These are phyloP conservation scores for Sporothrix brasiliensis DNA, from an alignment of 2,329 filamentous ascomycete genomes.

Conservation along the genomic window DNA sequence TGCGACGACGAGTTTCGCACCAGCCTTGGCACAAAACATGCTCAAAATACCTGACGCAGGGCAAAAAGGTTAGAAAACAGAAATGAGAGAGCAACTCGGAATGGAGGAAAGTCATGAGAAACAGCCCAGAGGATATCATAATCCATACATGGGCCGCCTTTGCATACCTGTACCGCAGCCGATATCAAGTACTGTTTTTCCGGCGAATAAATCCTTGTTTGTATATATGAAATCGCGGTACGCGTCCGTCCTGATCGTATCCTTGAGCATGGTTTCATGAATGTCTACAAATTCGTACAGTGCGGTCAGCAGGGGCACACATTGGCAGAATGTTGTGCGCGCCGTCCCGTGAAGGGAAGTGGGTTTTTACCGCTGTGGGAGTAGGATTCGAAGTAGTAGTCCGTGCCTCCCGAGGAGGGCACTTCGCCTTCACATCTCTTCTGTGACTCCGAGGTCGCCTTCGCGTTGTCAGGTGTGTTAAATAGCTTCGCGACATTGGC, in stretches of 20 bases:
- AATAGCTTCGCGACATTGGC: conserved; percentile 19
- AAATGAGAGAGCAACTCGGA: not conserved
- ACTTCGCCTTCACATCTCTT: conserved; percentile 38
- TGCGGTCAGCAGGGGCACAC: not conserved
- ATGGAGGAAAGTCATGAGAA: not conserved
- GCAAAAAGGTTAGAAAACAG: not conserved
- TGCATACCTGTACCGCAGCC: conserved; percentile 71
- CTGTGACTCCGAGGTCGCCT: conserved; percentile 34
- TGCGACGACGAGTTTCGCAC: conserved; percentile 81
- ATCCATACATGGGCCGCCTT: too few relatives aligned
- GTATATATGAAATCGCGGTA: conserved; percentile 95
- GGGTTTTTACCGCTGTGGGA: conserved; percentile 57
- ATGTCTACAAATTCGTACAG: conserved; percentile 61
- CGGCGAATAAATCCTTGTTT: conserved; percentile 83
- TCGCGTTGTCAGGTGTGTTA: not conserved
- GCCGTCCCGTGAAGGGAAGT: too few relatives aligned
- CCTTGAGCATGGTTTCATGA: conserved; percentile 94
- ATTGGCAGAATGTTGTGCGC: not conserved
- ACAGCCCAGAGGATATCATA: not conserved
- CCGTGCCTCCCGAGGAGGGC: conserved; percentile 45
- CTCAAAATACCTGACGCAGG: conserved; percentile 68
- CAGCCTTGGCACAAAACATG: conserved; percentile 92
- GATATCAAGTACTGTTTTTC: conserved; percentile 86
- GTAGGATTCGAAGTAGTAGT: conserved; percentile 65
- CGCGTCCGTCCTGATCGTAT: conserved; percentile 81